phyloP scores from a whole-genome alignment of 2,329 filamentous ascomycete genomes.

The Coniochaeta ligniaria region DNA sequence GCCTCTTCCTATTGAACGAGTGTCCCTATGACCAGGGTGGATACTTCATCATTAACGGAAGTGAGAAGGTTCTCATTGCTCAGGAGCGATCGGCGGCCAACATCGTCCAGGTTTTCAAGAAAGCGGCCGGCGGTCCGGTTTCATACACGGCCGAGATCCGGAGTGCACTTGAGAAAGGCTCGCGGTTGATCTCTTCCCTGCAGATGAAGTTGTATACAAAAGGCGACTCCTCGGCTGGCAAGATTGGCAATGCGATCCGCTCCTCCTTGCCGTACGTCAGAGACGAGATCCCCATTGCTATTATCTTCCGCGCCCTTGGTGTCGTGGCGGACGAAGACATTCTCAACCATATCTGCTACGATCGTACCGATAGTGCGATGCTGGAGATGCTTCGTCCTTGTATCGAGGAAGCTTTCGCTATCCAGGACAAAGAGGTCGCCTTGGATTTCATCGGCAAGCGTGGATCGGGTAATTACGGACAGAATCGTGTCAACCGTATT shows the following conservation, averaged over 20 bases:
- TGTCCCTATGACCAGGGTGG: slow-evolving; percentile 97
- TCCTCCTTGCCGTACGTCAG: slow-evolving; percentile 92
- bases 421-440: slow-evolving; percentile 91
- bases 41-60: slow-evolving; percentile 99
- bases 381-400: slow-evolving; percentile 95
- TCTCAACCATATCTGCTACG: slow-evolving; percentile 94
- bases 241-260: slow-evolving; percentile 81
- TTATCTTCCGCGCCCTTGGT: slow-evolving; percentile 91
- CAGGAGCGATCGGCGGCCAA: slow-evolving; percentile 97
- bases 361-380: slow-evolving; percentile 93
- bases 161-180: slow-evolving; percentile 94
- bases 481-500: slow-evolving; percentile 80
- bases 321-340: slow-evolving; percentile 98
- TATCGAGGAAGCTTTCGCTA: slow-evolving; percentile 93
- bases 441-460: slow-evolving; percentile 94
- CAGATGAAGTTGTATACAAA: slow-evolving; percentile 86
- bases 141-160: slow-evolving; percentile 94
- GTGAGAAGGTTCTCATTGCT: slow-evolving; percentile 95
- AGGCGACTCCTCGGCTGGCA: slow-evolving; percentile 70
- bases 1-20: slow-evolving; percentile 86
- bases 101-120: slow-evolving; percentile 98
- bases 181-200: slow-evolving; percentile 86
- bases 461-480: slow-evolving; percentile 63
- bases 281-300: slow-evolving; percentile 83
- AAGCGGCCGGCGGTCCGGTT: slow-evolving; percentile 84